A percentile compares a stretch with the other conserved stretches of the same genome.
Conservation (phyloP, 768 basidiomycete genomes). For the Cubamyces sp. region DNA sequence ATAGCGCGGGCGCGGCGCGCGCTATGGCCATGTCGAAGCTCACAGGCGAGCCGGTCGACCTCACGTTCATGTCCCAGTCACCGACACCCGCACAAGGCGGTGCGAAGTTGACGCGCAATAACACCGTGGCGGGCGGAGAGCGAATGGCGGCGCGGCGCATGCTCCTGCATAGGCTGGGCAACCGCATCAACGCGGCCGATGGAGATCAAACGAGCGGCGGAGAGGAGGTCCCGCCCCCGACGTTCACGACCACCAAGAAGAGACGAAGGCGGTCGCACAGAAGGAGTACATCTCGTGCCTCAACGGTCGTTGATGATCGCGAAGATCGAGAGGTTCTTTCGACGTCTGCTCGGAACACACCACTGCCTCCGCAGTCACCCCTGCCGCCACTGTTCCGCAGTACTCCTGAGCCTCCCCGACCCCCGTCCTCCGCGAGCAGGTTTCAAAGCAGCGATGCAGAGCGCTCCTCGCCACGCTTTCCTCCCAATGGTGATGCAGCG, state of each 20-base stretch:
- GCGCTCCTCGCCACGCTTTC: constrained; percentile 11
- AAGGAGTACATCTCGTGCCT: constrained; percentile 40
- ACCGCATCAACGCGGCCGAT: constrained; percentile 62
- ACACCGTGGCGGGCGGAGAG: constrained; percentile 83
- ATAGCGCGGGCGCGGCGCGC: constrained; percentile 78
- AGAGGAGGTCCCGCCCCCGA: constrained; percentile 40
- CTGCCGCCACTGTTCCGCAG: constrained; percentile 42
- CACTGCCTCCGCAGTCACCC: constrained; percentile 56
- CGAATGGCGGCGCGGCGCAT: constrained; percentile 71
- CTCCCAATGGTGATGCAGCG: constrained; percentile 10
- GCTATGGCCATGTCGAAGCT: constrained; percentile 84
- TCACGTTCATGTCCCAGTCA: constrained; percentile 45
- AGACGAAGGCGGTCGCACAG: constrained; percentile 58
- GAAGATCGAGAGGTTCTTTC: constrained; percentile 43
- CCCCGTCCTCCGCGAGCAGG: constrained; percentile 25
- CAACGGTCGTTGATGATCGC: constrained; percentile 50
- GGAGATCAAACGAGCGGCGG: constrained; percentile 50
- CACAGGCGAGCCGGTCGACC: constrained; percentile 73
- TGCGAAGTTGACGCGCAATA: constrained; percentile 56
- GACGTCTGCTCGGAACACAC: constrained; percentile 57
- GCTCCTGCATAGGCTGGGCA: constrained; percentile 66
- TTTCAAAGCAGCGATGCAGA: constrained; percentile 15
- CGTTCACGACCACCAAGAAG: constrained; percentile 41
- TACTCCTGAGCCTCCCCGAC: constrained; percentile 29
- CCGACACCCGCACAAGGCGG: constrained; percentile 52